A percentile compares a stretch with the other conserved stretches of the same genome.
These are phyloP conservation scores for Deuterostichococcus epilithicus DNA, from an alignment of 139 green algal species.

Conservation along the genomic window DNA sequence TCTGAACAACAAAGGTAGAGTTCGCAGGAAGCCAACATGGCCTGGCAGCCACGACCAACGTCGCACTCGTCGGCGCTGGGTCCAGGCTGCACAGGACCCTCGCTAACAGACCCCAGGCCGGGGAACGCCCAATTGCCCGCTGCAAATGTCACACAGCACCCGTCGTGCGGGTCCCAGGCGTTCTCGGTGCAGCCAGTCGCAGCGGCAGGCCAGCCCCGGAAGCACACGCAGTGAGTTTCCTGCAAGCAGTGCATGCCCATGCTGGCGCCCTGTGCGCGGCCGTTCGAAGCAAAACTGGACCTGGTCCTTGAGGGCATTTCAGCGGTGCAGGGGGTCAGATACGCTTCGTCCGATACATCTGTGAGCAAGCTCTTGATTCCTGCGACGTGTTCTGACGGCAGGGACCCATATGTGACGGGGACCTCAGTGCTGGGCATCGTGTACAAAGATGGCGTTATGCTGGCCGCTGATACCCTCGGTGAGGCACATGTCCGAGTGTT, in stretches of 20 bases:
- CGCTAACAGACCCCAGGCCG: slow-evolving; percentile 52
- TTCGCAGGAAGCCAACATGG: too few relatives aligned
- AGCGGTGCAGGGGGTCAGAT: neutral
- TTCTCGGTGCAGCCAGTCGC: slow-evolving; percentile 70
- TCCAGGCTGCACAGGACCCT: slow-evolving; percentile 66
- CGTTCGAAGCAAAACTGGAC: too few relatives aligned
- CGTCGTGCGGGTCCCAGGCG: slow-evolving; percentile 19
- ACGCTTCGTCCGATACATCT: neutral
- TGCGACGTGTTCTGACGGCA: slow-evolving; percentile 43
- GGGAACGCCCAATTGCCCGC: slow-evolving; percentile 19
- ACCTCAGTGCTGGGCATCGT: slow-evolving; percentile 91
- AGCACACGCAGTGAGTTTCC: slow-evolving; percentile 41
- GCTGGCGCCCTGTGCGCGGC: too few relatives aligned
- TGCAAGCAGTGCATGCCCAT: too few relatives aligned
- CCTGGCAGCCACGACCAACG: too few relatives aligned
- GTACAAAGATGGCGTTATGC: slow-evolving; percentile 92
- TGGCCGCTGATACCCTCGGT: slow-evolving; percentile 92
- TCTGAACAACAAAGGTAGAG: too few relatives aligned
- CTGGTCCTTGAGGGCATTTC: neutral
- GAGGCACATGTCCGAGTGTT: neutral
- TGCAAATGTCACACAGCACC: too few relatives aligned
- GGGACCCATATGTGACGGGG: slow-evolving; percentile 91
- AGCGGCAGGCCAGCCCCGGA: slow-evolving; percentile 13
- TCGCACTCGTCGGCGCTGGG: slow-evolving; percentile 66
- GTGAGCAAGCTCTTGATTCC: too few relatives aligned